Evolutionary conservation across 371 early-diverging fungal genomes (phyloP), one percentile per base, ranked within the genome.

Genomic region (Saksenaea oblongispora): DNA sequence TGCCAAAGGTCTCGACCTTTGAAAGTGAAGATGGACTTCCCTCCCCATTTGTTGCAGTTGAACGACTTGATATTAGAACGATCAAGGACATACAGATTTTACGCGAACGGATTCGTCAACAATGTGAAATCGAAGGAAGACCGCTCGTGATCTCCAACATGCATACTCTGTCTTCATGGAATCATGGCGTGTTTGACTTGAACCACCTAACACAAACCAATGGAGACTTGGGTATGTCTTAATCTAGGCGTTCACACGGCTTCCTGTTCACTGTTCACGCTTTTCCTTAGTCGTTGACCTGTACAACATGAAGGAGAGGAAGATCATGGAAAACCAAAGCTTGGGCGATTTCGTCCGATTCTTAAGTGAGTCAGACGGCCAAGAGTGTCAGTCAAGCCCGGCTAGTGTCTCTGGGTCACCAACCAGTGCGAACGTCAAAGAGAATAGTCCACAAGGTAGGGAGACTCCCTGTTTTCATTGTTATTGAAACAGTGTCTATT

Each of bases 111-210:
- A 71, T 82, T 26, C 39, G 63, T 14, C 56, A 72, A 1, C 63
- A 70, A 1, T 76, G 80, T 59, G 73, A 79, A 15, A 55, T 70
- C 1, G 35, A 65, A 7, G 84, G 82, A 17, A 61, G 67, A 3
- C 87, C 87, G 0, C 36, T 84, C 5, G 79, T 85, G 14, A 61
- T 87, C 24, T 74, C 75, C 24, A 73, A 76, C 34, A 70, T 78
- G 54, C 65, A 87, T 54, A 62, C 63, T 15, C 62, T 65, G 9
- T 56, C 56, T 9, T 15, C 36, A 0, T 87, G 83, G 80, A 53
- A 75, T 7, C 17, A 34, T 0, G 59, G 67, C 0, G n/a, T 75
- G 10, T 84, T 84, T 34, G 64, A 70, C 9, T 53, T 82, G 3
- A 65, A 72, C 0, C 61, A 62, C 26, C 57, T 86, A 8, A 63